A percentile compares a stretch with the other conserved stretches of the same genome.
Conservation (phyloP, 2,329 filamentous ascomycete species). For the Lasiodiplodia sp. region DNA sequence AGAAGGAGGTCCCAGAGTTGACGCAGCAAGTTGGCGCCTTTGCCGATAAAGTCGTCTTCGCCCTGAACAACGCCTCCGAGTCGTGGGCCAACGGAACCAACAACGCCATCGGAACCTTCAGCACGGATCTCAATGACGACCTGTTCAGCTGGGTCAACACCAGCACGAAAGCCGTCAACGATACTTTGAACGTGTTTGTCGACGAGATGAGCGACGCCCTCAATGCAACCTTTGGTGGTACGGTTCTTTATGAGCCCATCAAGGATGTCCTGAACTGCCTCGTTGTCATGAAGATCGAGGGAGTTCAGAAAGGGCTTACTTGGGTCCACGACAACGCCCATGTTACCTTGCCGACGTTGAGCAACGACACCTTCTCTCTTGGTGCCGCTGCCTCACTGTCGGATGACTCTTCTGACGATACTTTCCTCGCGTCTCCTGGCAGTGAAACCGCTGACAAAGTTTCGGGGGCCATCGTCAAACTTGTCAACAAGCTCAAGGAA, state of each 20-base stretch:
- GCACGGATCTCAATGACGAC: conserved; percentile 79
- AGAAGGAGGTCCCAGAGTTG: conserved; percentile 78
- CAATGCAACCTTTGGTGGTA: conserved; percentile 80
- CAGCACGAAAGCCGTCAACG: conserved; percentile 81
- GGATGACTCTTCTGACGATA: conserved; percentile 62
- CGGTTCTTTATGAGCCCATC: conserved; percentile 79
- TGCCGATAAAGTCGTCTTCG: conserved; percentile 76
- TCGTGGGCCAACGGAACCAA: conserved; percentile 82
- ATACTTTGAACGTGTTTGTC: conserved; percentile 84
- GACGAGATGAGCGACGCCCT: conserved; percentile 77
- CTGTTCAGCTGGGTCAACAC: conserved; percentile 88
- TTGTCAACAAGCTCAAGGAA: conserved; percentile 71
- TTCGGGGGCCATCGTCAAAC: conserved; percentile 73
- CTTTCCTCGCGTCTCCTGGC: conserved; percentile 80
- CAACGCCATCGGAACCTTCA: conserved; percentile 69
- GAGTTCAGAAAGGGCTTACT: conserved; percentile 85
- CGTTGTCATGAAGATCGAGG: conserved; percentile 84
- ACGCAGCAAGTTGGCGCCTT: conserved; percentile 79
- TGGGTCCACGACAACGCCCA: conserved; percentile 92
- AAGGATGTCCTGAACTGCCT: conserved; percentile 83
- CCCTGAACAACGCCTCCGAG: conserved; percentile 74
- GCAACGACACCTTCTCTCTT: conserved; percentile 81
- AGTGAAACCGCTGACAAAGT: conserved; percentile 81
- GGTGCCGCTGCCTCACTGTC: conserved; percentile 69
- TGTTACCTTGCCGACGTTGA: conserved; percentile 78